Evolutionary conservation across 495 filamentous ascomycete species (phyloP), one percentile per base, ranked within the genome.

Genomic region (Xylaria curta): DNA sequence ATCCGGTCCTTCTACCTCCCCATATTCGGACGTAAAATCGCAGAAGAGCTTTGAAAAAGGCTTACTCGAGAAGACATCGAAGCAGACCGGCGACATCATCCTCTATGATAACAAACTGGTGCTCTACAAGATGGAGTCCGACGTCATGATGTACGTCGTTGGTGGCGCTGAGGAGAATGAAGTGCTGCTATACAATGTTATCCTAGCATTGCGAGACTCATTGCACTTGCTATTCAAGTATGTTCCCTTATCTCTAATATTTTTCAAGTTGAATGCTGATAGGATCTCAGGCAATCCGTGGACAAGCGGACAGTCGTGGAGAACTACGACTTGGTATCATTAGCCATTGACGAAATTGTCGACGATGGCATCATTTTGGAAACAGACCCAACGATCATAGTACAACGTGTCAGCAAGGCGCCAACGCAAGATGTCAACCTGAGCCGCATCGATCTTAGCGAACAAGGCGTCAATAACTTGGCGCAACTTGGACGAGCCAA

Each of bases 251-350:
- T 33, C 9, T 17, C 49, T 44, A 17, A 31, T 12, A 28, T 28
- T n/a, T 59, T 17, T 47, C 38, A 5, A 17, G 4, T 15, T 1
- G 28, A 28, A 44, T 47, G 49, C 73, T 75, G 73, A 68, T 36
- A 67, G 2, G 72, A 46, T 12, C 46, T 9, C 9, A 95, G 92
- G 81, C 95, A 95, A 82, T 93, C 94, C 31, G 94, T 94, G 66
- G 96, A 99, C 86, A 97, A 97, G 86, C 93, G 96, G 72, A 98
- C 95, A 12, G 93, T 98, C 72, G 90, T 98, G 77, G 96, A 99
- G 83, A 97, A 98, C 87, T 99, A 98, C 85, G 96, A 98, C 78
- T 87, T 87, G 10, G 92, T 97, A 68, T 92, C 94, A 26, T 87
- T 99, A 26, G 92, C 95, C 54, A 92, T 98, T 68, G 96, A 99